These are phyloP conservation scores for Lepiota subincarnata DNA, from an alignment of 768 basidiomycete genomes.

Conservation along the genomic window DNA sequence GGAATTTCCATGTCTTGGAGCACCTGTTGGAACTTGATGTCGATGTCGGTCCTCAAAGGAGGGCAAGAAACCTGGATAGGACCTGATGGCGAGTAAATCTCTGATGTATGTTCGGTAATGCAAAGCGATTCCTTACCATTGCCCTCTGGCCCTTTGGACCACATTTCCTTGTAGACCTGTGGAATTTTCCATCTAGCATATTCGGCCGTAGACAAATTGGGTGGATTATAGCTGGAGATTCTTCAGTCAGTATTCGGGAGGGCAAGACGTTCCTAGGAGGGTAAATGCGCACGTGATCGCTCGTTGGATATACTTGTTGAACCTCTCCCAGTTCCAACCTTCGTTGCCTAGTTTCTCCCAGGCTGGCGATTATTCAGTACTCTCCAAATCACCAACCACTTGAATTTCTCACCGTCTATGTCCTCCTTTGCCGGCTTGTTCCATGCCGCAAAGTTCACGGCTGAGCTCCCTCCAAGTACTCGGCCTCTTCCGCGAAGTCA, in stretches of 20 bases:
- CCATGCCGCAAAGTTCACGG: constrained; percentile 37
- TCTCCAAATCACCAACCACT: no score
- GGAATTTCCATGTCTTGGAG: background rate
- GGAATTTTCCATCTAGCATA: background rate
- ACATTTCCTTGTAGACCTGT: background rate
- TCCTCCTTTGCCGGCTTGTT: constrained; percentile 25
- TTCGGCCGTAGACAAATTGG: background rate
- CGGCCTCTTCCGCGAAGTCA: background rate
- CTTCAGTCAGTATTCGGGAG: no score
- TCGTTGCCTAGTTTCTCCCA: constrained; percentile 47
- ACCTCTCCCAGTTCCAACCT: constrained; percentile 51
- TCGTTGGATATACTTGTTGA: constrained; percentile 32
- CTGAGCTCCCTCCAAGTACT: constrained; percentile 37
- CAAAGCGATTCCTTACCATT: background rate
- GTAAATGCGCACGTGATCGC: constrained; percentile 29
- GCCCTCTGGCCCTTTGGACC: background rate
- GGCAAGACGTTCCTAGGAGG: no score
- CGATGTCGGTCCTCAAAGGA: background rate
- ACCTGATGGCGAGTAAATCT: background rate
- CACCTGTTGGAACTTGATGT: background rate
- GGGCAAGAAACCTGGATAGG: background rate
- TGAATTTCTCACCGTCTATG: constrained; percentile 14
- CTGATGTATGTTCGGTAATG: background rate
- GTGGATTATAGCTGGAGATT: constrained; percentile 7
- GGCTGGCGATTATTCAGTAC: constrained; percentile 5